Percentiles rank a stretch among this genome's conserved stretches.
Evolutionary conservation across 495 filamentous ascomycete species (phyloP).

Genomic region (Symbiotaphrina buchneri): DNA sequence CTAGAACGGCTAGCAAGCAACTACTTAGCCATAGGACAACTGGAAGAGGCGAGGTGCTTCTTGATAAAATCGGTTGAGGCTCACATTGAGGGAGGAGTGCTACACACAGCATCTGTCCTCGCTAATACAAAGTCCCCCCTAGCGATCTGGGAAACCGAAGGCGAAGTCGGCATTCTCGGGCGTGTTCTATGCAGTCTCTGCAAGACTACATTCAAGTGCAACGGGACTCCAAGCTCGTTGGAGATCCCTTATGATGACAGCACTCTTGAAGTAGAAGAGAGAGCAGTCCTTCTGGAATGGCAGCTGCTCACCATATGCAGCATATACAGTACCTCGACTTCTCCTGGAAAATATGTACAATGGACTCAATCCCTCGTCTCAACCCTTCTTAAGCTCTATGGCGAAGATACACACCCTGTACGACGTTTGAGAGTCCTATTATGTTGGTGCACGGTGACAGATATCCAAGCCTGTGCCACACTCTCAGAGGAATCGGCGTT

Average conservation of each 20-base stretch:
- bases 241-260: slow-evolving; percentile 20
- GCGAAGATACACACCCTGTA: too few relatives aligned
- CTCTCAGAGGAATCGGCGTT: too few relatives aligned
- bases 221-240: too few relatives aligned
- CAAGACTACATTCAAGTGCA: slow-evolving; percentile 16
- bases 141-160: slow-evolving; percentile 8
- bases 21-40: slow-evolving; percentile 17
- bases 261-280: slow-evolving; percentile 11
- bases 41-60: slow-evolving; percentile 16
- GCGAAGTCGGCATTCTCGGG: slow-evolving; percentile 14
- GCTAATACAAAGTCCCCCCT: slow-evolving; percentile 8
- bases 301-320: slow-evolving; percentile 19
- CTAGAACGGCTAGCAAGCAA: slow-evolving; percentile 27
- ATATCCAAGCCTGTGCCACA: too few relatives aligned
- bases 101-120: slow-evolving; percentile 14
- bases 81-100: slow-evolving; percentile 20
- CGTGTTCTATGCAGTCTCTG: slow-evolving; percentile 22
- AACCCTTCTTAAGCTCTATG: too few relatives aligned
- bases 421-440: too few relatives aligned
- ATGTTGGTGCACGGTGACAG: too few relatives aligned
- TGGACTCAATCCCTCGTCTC: too few relatives aligned
- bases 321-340: too few relatives aligned
- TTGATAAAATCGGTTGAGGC: slow-evolving; percentile 20
- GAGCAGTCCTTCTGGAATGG: slow-evolving; percentile 31
- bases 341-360: too few relatives aligned